Conservation (phyloP, 495 filamentous ascomycete genomes). For the Letharia lupina region DNA sequence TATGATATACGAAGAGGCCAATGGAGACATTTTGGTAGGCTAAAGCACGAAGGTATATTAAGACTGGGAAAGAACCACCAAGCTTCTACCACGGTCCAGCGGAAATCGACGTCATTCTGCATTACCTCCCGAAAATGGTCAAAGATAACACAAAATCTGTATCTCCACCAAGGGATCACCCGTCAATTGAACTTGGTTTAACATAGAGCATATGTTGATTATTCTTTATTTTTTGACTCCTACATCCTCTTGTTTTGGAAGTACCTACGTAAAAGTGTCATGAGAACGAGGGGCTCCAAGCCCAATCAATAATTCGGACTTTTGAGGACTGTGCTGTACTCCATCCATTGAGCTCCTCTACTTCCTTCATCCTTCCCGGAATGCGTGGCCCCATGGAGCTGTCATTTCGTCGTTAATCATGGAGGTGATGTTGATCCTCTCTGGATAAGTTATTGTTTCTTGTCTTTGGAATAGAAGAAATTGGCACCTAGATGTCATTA, state of each 20-base stretch:
- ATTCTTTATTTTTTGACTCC: background rate
- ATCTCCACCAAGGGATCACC: background rate
- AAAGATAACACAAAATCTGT: background rate
- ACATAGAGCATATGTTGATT: background rate
- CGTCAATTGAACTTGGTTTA: background rate
- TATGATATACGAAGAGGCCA: conserved; percentile 14
- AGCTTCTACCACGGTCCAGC: background rate
- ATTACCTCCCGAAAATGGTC: background rate
- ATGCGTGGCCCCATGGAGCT: background rate
- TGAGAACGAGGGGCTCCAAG: background rate
- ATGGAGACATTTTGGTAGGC: background rate
- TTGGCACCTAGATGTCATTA: conserved; percentile 43
- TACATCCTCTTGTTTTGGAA: too few relatives aligned
- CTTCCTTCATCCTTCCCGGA: background rate
- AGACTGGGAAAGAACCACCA: background rate
- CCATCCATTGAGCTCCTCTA: background rate
- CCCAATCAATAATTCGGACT: background rate
- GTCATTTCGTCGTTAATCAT: background rate
- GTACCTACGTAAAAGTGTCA: background rate
- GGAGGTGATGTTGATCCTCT: background rate
- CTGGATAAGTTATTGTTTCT: conserved; percentile 41
- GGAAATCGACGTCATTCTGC: conserved; percentile 11
- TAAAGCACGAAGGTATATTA: background rate
- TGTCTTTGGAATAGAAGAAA: conserved; percentile 56
- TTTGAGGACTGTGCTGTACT: background rate